Conservation (phyloP, 2,329 filamentous ascomycete genomes). For the Thielaviopsis populi region DNA sequence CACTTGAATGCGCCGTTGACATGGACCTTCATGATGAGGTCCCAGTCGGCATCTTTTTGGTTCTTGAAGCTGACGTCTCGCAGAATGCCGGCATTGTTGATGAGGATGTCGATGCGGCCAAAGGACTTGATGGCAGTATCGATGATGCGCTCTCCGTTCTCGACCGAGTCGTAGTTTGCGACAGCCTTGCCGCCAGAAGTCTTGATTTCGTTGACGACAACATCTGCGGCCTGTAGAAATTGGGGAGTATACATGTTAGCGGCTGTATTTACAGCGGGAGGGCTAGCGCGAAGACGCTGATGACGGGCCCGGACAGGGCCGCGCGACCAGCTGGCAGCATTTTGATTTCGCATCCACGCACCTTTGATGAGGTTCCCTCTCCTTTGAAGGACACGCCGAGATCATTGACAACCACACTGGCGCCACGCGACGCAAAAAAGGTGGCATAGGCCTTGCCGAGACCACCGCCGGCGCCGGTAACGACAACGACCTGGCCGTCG, state of each 20-base stretch:
- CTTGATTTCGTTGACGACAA: slow-evolving; percentile 71
- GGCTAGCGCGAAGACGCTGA: neutral
- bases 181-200: slow-evolving; percentile 85
- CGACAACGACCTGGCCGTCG: slow-evolving; percentile 71
- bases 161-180: slow-evolving; percentile 92
- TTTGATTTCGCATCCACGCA: slow-evolving; percentile 28
- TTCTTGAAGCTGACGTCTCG: slow-evolving; percentile 97
- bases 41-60: slow-evolving; percentile 95
- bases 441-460: slow-evolving; percentile 69
- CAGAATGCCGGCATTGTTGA: slow-evolving; percentile 96
- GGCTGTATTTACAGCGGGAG: neutral
- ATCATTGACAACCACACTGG: slow-evolving; percentile 93
- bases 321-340: too few species aligned
- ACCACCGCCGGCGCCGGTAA: slow-evolving; percentile 68
- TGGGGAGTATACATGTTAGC: neutral
- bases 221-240: slow-evolving; percentile 53
- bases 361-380: slow-evolving; percentile 75
- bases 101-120: slow-evolving; percentile 80
- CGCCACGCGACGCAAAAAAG: slow-evolving; percentile 85
- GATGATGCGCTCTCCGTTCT: slow-evolving; percentile 88
- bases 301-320: too few species aligned
- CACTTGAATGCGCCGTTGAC: slow-evolving; percentile 92
- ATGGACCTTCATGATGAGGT: slow-evolving; percentile 84
- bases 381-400: slow-evolving; percentile 86
- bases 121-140: slow-evolving; percentile 67